Percentiles rank a stretch among this genome's conserved stretches.
Conservation (phyloP, 371 early-diverging fungal species). For the Mucor velutinosus region DNA sequence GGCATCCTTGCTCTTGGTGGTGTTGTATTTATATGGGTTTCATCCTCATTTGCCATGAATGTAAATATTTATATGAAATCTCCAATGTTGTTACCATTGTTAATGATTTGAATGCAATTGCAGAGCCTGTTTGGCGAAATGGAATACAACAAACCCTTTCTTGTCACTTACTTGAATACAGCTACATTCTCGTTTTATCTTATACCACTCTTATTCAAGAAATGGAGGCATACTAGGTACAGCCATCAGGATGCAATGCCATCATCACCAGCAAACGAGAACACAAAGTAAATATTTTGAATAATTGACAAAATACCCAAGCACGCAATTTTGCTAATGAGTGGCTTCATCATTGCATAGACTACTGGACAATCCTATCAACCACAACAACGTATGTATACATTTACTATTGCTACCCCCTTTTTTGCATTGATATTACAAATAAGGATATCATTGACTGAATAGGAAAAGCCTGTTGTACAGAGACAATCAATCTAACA, state of each 20-base stretch:
- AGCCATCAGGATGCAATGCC: not conserved
- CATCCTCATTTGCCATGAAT: constrained; percentile 74
- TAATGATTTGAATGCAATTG: constrained; percentile 1
- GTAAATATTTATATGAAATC: constrained; percentile 32
- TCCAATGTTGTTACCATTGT: not conserved
- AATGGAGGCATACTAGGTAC: not conserved
- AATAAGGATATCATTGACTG: constrained; percentile 7
- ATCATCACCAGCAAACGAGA: not conserved
- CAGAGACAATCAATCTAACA: constrained; percentile 7
- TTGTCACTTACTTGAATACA: constrained; percentile 75
- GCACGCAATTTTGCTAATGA: constrained; percentile 6
- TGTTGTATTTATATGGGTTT: constrained; percentile 78
- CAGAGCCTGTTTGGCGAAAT: constrained; percentile 67
- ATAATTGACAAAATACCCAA: constrained; percentile 2
- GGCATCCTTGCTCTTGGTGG: constrained; percentile 63
- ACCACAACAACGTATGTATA: not conserved
- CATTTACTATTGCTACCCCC: not conserved
- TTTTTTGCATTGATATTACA: constrained; percentile 6
- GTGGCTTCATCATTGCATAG: not conserved
- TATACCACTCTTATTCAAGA: constrained; percentile 37
- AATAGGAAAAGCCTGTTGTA: constrained; percentile 6
- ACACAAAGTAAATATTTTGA: constrained; percentile 18
- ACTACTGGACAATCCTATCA: not conserved
- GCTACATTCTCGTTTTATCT: constrained; percentile 74
- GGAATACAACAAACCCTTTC: constrained; percentile 70